Evolutionary conservation across 1,284 basidiomycete genomes (phyloP).

Genomic region (Trichosporon sp.): DNA sequence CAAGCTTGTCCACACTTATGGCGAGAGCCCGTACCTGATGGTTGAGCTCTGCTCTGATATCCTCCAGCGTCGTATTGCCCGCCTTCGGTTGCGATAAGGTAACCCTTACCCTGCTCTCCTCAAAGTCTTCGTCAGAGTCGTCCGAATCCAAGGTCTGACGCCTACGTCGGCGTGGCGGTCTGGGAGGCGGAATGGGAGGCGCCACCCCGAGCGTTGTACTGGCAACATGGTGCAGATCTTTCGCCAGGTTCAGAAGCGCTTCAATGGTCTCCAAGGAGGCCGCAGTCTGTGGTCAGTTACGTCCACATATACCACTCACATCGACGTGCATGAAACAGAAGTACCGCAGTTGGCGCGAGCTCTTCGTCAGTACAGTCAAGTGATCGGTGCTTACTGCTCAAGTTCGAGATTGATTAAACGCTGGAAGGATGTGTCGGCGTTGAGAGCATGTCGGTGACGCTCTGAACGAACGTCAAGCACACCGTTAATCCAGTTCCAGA

Average conservation of each 20-base stretch:
- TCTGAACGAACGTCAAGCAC: conserved; percentile 48
- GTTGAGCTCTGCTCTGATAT: conserved; percentile 63
- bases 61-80: conserved; percentile 55
- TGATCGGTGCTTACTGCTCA: conserved; percentile 57
- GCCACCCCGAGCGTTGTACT: neutral
- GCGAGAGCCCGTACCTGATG: conserved; percentile 58
- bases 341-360: conserved; percentile 58
- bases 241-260: conserved; percentile 65
- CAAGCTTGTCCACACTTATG: conserved; percentile 35
- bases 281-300: conserved; percentile 57
- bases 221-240: conserved; percentile 55
- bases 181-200: conserved; percentile 47
- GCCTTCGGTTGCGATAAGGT: conserved; percentile 40
- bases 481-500: conserved; percentile 67
- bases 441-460: conserved; percentile 52
- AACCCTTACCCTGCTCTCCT: conserved; percentile 48
- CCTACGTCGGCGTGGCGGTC: conserved; percentile 54
- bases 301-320: conserved; percentile 47
- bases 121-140: conserved; percentile 55
- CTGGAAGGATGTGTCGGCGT: conserved; percentile 61
- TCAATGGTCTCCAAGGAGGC: conserved; percentile 54
- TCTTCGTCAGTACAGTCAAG: conserved; percentile 34
- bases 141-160: conserved; percentile 48
- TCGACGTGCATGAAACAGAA: conserved; percentile 63
- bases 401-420: conserved; percentile 68